phyloP scores from a whole-genome alignment of 495 filamentous ascomycete genomes.

The Podospora bellae-mahoneyi region DNA sequence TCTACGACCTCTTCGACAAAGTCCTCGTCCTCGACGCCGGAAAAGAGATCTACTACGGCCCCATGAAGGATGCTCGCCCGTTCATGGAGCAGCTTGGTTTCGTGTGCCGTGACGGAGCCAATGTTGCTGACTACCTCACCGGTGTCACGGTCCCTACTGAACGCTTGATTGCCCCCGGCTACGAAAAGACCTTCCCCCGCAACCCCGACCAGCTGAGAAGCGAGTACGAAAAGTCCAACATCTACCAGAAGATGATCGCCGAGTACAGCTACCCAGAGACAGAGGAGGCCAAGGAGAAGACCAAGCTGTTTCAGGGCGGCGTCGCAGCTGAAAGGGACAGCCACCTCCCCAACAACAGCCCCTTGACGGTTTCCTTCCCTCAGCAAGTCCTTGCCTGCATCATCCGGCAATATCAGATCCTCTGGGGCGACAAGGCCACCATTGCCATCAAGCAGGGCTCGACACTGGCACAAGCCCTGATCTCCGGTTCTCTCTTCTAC shows the following conservation, averaged over 20 bases:
- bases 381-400: conserved; percentile 56
- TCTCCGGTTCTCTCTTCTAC: conserved; percentile 74
- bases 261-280: conserved; percentile 53
- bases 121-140: conserved; percentile 63
- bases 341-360: conserved; percentile 39
- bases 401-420: conserved; percentile 53
- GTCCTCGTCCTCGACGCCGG: conserved; percentile 61
- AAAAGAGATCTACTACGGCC: conserved; percentile 61
- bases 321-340: conserved; percentile 47
- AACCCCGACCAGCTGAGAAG: conserved; percentile 42
- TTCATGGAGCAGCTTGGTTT: conserved; percentile 57
- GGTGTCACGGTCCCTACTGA: conserved; percentile 30
- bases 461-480: conserved; percentile 63
- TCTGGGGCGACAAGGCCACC: conserved; percentile 59
- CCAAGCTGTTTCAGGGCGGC: conserved; percentile 46
- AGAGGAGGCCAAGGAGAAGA: conserved; percentile 43
- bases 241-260: conserved; percentile 35
- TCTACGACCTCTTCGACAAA: conserved; percentile 64
- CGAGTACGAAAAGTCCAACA: conserved; percentile 41
- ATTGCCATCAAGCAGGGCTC: conserved; percentile 54
- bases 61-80: conserved; percentile 46
- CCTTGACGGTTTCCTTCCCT: conserved; percentile 53
- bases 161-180: conserved; percentile 24
- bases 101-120: conserved; percentile 46
- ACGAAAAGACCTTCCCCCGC: conserved; percentile 45